Evolutionary conservation across 495 filamentous ascomycete species (phyloP).

Genomic region (Penicillium mononematosum): DNA sequence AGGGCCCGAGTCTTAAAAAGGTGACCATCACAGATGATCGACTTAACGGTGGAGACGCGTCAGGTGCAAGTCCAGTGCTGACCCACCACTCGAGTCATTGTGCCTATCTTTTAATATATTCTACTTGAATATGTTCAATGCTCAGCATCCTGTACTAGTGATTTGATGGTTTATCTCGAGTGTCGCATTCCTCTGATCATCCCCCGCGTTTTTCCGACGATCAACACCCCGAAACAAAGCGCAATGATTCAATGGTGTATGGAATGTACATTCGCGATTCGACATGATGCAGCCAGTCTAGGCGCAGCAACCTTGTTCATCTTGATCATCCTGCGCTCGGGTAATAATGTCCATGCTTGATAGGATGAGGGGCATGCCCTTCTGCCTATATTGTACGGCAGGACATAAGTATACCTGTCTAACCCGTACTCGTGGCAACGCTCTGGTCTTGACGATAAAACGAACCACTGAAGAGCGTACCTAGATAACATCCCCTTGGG

Average conservation of each 20-base stretch:
- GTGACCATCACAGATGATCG: slow-evolving; percentile 12
- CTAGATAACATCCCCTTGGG: background rate
- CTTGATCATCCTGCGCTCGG: background rate
- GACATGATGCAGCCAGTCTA: background rate
- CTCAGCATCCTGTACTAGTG: background rate
- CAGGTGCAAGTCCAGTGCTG: slow-evolving; percentile 13
- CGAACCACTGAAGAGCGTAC: background rate
- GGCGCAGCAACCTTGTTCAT: background rate
- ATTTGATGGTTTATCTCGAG: background rate
- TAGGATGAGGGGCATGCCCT: background rate
- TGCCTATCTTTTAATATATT: slow-evolving; percentile 9
- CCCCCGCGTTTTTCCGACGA: slow-evolving; percentile 7
- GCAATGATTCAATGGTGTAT: background rate
- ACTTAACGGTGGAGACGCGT: slow-evolving; percentile 6
- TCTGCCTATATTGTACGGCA: background rate
- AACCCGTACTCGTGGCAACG: background rate
- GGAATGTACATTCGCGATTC: slow-evolving; percentile 1
- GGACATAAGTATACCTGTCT: background rate
- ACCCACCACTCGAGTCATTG: slow-evolving; percentile 1
- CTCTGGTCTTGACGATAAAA: background rate
- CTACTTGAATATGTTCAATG: background rate
- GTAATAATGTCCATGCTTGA: background rate
- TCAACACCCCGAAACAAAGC: slow-evolving; percentile 4
- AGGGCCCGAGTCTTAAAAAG: background rate
- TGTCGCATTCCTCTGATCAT: background rate